Base-by-base conservation (phyloP, 2,329 filamentous ascomycete genomes). In the Colletotrichum siamense region DNA sequence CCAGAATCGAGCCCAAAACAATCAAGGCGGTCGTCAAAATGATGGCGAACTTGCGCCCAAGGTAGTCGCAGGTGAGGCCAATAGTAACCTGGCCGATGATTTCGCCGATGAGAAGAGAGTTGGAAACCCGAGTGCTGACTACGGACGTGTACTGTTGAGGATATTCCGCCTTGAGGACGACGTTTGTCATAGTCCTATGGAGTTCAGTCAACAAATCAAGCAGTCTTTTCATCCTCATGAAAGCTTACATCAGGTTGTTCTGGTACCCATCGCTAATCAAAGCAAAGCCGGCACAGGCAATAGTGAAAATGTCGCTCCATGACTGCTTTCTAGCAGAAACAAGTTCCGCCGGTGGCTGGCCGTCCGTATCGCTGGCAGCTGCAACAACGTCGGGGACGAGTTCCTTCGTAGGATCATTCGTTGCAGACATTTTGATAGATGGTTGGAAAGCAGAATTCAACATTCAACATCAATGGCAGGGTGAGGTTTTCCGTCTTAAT, bases 21-120 rank as follows among this genome's bases (percentile, higher is more conserved):
- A 89, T 87, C 81, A 88, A 85, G 5, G 86, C 67, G 0, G 88
- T 89, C 0, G 88, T 89, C 8, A 84, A 78, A 36, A 89, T 82
- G 49, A 89, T 89, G 36, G 87, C 88, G 10, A 82, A 83, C 77
- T 88, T 89, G 22, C 88, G 86, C 18, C 88, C 88, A 34, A 89
- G 79, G 69, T 88, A 88, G 78, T 89, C 88, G 77, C 86, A 88
- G 8, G 86, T 88, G 22, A 89, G 71, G 8, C 86, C 86, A 24
- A 87, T 81, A 6, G 82, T 79, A 5, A 87, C 76, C 76, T 86
- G 85, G 24, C 86, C 86, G 22, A 87, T 77, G n/a, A 88, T 85
- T 44, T 86, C 84, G 18, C 86, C 86, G 13, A 87, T 82, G 1
- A 87, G 79, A 7, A 88, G 80, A 13, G 86, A 80, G 73, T 87